Evolutionary conservation across 768 basidiomycete genomes (phyloP).

Genomic region (Neoboletus subvelutipes): DNA sequence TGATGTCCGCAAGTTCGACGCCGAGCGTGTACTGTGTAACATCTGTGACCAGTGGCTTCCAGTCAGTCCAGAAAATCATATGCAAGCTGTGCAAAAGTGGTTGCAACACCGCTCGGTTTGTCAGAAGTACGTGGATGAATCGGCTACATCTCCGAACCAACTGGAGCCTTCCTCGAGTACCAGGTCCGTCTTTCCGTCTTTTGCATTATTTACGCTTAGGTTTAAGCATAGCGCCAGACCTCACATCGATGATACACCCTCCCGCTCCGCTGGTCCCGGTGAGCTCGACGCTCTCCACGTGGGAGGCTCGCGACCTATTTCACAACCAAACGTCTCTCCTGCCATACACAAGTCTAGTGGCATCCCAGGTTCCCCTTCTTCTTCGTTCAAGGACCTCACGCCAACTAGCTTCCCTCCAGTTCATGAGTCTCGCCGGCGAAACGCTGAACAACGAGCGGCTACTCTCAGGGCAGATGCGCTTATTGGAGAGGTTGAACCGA

Average conservation of each 20-base stretch:
- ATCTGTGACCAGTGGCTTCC: slow-evolving; percentile 69
- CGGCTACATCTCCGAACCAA: slow-evolving; percentile 9
- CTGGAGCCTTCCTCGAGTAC: slow-evolving; percentile 25
- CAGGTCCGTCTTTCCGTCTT: slow-evolving; percentile 17
- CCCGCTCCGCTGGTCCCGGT: slow-evolving; percentile 30
- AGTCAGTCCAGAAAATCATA: slow-evolving; percentile 58
- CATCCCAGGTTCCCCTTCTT: slow-evolving; percentile 31
- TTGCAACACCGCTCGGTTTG: slow-evolving; percentile 59
- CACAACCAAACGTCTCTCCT: slow-evolving; percentile 8
- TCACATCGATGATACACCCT: slow-evolving; percentile 25
- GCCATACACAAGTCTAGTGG: slow-evolving; percentile 14
- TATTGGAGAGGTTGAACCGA: slow-evolving; percentile 69
- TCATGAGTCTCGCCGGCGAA: slow-evolving; percentile 68
- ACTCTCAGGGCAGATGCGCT: slow-evolving; percentile 64
- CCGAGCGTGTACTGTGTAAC: slow-evolving; percentile 68
- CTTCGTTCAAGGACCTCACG: slow-evolving; percentile 58
- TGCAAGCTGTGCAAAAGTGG: slow-evolving; percentile 64
- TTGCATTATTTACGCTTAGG: slow-evolving; percentile 1
- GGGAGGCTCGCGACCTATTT: slow-evolving; percentile 22
- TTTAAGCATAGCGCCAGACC: slow-evolving; percentile 6
- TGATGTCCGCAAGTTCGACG: slow-evolving; percentile 72
- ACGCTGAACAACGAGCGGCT: slow-evolving; percentile 77
- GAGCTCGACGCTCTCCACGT: slow-evolving; percentile 21
- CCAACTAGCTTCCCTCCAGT: slow-evolving; percentile 54
- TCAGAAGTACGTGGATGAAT: slow-evolving; percentile 34